Evolutionary conservation across 495 filamentous ascomycete species (phyloP), one percentile per base, ranked within the genome.

Genomic region (Aspergillus sclerotiicarbonarius): DNA sequence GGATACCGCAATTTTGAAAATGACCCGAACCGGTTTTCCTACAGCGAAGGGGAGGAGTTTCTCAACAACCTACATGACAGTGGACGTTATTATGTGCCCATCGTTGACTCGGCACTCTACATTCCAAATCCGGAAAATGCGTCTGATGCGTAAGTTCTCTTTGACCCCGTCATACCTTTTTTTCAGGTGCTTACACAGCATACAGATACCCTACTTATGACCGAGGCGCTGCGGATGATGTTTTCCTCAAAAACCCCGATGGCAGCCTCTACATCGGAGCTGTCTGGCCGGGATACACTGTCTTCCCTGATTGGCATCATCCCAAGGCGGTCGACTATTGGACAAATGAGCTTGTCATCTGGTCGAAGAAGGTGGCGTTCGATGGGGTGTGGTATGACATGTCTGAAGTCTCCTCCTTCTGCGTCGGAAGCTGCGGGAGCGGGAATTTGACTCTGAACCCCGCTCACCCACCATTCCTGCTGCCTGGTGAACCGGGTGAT

Each of bases 31-130:
- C 74, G 77, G 0, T 87, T 77, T 56, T 66, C 72, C 2, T 78
- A 80, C 48, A 65, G 60, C 15, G 80, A 77, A 52, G 83, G 78
- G 15, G 76, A 84, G 49, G 70, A 72, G 0, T 91, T 95, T 66
- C 65, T 96, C 12, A 69, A 73, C 0, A 71, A 76, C 15, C 72
- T 96, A 2, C 90, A 92, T 67, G 72, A 73, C 4, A 81, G 82
- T 61, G 80, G 83, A 8, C 88, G 88, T 62, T 87, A 92, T 62
- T 95, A 84, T 54, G 79, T 96, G 8, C 90, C 90, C 0, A 94
- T 96, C 47, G 81, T 96, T n/a, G 91, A 95, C 65, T 80, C 87
- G 3, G 90, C 89, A 6, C 83, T 94, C 30, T 93, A 92, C 60
- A 82, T 85, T 21, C 89, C 90, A 0, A 88, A 91, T 52, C 88